Percentiles rank a stretch among this genome's conserved stretches.
Conservation (phyloP, 1,284 basidiomycete species). For the Pseudozyma hubeiensis region DNA sequence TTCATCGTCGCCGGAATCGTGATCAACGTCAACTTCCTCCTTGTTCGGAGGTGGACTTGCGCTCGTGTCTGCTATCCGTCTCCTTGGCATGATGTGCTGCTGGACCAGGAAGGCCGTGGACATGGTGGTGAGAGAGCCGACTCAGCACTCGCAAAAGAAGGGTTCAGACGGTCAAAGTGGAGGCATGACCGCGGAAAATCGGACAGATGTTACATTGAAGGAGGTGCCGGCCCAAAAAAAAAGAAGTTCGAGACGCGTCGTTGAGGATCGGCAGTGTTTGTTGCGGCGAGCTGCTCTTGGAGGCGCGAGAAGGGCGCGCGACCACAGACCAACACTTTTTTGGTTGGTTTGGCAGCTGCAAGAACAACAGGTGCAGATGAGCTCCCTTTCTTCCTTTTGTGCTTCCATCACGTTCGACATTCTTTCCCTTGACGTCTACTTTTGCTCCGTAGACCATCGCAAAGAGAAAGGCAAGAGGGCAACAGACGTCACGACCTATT, state of each 20-base stretch:
- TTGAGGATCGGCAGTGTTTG: background rate
- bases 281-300: slow-evolving; percentile 1
- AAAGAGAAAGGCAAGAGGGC: no score
- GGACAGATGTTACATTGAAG: background rate
- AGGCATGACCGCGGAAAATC: slow-evolving; percentile 23
- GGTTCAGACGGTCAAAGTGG: slow-evolving; percentile 25
- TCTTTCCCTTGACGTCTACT: background rate
- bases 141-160: slow-evolving; percentile 17
- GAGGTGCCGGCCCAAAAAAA: background rate
- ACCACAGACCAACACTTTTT: slow-evolving; percentile 16
- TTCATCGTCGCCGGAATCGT: slow-evolving; percentile 20
- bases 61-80: background rate
- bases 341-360: background rate
- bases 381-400: slow-evolving; percentile 3
- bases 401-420: background rate
- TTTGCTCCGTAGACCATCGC: background rate
- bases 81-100: slow-evolving; percentile 14
- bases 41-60: background rate
- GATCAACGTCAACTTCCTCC: background rate
- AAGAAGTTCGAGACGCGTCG: slow-evolving; percentile 21
- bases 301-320: background rate
- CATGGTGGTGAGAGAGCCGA: slow-evolving; percentile 1
- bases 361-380: slow-evolving; percentile 7
- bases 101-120: background rate
- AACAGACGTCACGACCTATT: background rate